Conservation (phyloP, 371 early-diverging fungal genomes). For the Lichtheimia corymbifera region DNA sequence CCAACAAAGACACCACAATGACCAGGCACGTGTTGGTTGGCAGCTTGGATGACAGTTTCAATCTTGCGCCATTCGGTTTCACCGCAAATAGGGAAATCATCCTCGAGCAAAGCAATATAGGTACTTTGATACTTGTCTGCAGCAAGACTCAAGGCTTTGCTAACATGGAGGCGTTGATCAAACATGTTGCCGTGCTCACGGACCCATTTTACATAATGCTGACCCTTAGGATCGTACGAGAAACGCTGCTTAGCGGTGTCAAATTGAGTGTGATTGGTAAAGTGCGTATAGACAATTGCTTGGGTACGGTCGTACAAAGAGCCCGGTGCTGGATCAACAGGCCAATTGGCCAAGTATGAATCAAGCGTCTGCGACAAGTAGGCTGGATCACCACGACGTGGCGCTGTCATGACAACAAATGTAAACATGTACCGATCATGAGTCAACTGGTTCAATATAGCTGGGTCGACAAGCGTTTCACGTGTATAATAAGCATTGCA, state of each 20-base stretch:
- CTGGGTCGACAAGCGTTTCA: conserved; percentile 36
- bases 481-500: conserved; percentile 41
- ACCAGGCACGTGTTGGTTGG: conserved; percentile 42
- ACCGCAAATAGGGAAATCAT: conserved; percentile 66
- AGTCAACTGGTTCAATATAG: conserved; percentile 32
- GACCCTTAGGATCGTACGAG: conserved; percentile 45
- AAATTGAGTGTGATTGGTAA: conserved; percentile 54
- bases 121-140: conserved; percentile 37
- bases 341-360: conserved; percentile 58
- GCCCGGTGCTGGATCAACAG: conserved; percentile 35
- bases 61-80: conserved; percentile 57
- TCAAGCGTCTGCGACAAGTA: conserved; percentile 55
- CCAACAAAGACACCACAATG: conserved; percentile 47
- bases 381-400: conserved; percentile 53
- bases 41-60: conserved; percentile 54
- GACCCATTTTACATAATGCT: conserved; percentile 54
- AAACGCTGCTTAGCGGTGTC: conserved; percentile 45
- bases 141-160: conserved; percentile 52
- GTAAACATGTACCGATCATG: conserved; percentile 54
- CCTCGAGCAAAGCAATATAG: conserved; percentile 60
- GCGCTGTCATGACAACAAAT: conserved; percentile 64
- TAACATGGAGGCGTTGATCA: conserved; percentile 61
- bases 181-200: conserved; percentile 50
- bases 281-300: conserved; percentile 63
- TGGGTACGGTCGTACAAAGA: conserved; percentile 56